Evolutionary conservation across 176 grass and related monocot species (phyloP).

Genomic region (bread wheat (Triticum aestivum)): IWGSC_CS_RefSeq_v2.1 NC_057814.1:423240021-423240520

Average conservation of each 20-base stretch:
- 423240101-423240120: slow-evolving; percentile 80
- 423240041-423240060: slow-evolving; percentile 15
- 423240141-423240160: slow-evolving; percentile 58
- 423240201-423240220: slow-evolving; percentile 37
- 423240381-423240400: slow-evolving; percentile 56
- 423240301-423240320: slow-evolving; percentile 62
- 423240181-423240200: slow-evolving; percentile 73
- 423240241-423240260: background rate
- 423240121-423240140: slow-evolving; percentile 56
- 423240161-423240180: slow-evolving; percentile 67
- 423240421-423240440: slow-evolving; percentile 77
- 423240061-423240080: slow-evolving; percentile 70
- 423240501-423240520: background rate
- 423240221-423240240: background rate
- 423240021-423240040: background rate
- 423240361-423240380: slow-evolving; percentile 69
- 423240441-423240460: slow-evolving; percentile 77
- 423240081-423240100: slow-evolving; percentile 74
- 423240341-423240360: slow-evolving; percentile 73
- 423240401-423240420: slow-evolving; percentile 69
- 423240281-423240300: slow-evolving; percentile 69
- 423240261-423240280: slow-evolving; percentile 24
- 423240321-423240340: slow-evolving; percentile 67
- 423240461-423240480: slow-evolving; percentile 74
- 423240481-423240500: slow-evolving; percentile 46